Conservation (phyloP, 192 early-diverging fungal genomes). For the Bifiguratus adelaidae region DNA sequence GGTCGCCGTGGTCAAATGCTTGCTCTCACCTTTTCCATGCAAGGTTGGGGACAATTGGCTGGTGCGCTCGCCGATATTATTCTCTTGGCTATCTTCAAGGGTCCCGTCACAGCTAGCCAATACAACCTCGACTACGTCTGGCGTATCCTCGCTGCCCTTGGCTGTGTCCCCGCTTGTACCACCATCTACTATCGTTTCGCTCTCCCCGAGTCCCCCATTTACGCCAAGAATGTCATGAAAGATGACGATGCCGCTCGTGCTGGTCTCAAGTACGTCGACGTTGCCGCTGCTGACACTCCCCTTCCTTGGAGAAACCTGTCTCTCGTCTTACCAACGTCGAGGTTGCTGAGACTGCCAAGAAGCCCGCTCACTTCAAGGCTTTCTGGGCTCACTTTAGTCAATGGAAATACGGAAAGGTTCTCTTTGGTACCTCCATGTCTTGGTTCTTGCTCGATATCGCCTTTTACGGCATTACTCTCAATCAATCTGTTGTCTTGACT, state of each 20-base stretch:
- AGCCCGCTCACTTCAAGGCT: constrained; percentile 5
- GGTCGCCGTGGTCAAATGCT: constrained; percentile 61
- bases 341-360: not conserved
- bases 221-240: constrained; percentile 21
- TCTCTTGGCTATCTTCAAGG: constrained; percentile 57
- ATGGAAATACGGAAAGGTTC: constrained; percentile 58
- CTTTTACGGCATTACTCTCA: constrained; percentile 64
- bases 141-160: constrained; percentile 74
- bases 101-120: constrained; percentile 45
- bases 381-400: constrained; percentile 53
- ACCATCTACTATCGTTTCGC: constrained; percentile 78
- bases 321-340: not conserved
- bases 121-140: constrained; percentile 76
- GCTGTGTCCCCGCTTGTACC: constrained; percentile 62
- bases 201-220: constrained; percentile 78
- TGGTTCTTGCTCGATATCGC: constrained; percentile 63
- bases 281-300: not conserved
- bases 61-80: constrained; percentile 63
- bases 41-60: constrained; percentile 78
- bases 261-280: not conserved
- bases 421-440: constrained; percentile 51
- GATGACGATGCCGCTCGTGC: constrained; percentile 1
- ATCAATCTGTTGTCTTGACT: constrained; percentile 46
- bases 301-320: not conserved
- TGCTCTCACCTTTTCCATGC: constrained; percentile 79